These are phyloP conservation scores for Aspergillus sp. DNA, from an alignment of 2,329 filamentous ascomycete species.

Conservation along the genomic window DNA sequence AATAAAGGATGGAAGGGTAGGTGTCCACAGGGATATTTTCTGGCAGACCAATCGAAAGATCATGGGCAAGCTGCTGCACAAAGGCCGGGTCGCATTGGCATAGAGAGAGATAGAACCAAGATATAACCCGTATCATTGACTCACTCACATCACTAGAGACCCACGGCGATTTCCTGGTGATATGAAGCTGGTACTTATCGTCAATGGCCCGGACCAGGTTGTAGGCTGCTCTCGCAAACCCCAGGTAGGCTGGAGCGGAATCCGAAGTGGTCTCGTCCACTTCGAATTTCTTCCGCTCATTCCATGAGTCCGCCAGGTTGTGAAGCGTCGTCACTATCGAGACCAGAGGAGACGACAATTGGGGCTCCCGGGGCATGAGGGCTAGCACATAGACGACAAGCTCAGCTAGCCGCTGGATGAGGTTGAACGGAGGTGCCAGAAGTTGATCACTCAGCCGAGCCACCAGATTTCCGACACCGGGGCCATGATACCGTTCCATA, in stretches of 20 bases:
- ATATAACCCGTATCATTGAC: conserved; percentile 34
- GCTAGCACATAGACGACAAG: conserved; percentile 27
- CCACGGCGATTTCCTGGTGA: conserved; percentile 44
- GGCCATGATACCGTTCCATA: conserved; percentile 30
- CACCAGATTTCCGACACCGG: conserved; percentile 28
- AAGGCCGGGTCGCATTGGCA: conserved; percentile 30
- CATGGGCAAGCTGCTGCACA: conserved; percentile 32
- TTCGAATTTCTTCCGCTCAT: conserved; percentile 23
- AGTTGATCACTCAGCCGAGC: conserved; percentile 30
- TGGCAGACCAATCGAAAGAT: conserved; percentile 36
- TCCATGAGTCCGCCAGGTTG: conserved; percentile 29
- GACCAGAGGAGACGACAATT: conserved; percentile 23
- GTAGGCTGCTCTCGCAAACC: conserved; percentile 25
- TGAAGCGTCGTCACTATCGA: conserved; percentile 23
- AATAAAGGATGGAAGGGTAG: conserved; percentile 35
- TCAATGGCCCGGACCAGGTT: conserved; percentile 33
- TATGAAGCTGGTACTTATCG: conserved; percentile 36
- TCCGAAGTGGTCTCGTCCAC: conserved; percentile 22
- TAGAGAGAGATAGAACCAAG: conserved; percentile 30
- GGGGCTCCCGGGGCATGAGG: conserved; percentile 29
- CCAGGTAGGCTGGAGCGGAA: conserved; percentile 13
- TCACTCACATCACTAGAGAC: conserved; percentile 42
- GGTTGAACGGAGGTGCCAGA: conserved; percentile 25
- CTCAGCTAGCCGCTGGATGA: conserved; percentile 27
- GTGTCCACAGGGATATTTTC: conserved; percentile 26